phyloP scores from a whole-genome alignment of 73 alveolate genomes.

The Symbiodinium pilosum region DNA sequence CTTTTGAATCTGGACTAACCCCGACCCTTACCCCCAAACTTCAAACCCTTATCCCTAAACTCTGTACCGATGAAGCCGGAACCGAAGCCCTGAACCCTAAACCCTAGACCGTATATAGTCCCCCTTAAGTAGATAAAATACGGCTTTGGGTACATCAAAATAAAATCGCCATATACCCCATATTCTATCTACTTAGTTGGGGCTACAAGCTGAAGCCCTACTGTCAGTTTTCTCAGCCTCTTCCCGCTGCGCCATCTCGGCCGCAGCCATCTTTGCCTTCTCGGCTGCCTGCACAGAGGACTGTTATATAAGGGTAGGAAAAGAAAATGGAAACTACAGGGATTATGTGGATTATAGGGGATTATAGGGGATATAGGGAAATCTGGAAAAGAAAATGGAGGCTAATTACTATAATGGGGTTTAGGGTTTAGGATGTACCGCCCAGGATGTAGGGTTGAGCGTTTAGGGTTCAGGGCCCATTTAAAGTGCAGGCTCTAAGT shows the following conservation, averaged over 20 bases:
- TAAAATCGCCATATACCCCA: neutral
- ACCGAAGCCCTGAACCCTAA: neutral
- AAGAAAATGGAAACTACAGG: neutral
- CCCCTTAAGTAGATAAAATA: too few species aligned
- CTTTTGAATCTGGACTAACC: too few species aligned
- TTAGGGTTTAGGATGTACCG: too few species aligned
- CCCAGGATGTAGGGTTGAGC: too few species aligned
- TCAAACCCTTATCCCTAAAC: neutral
- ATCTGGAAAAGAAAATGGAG: too few species aligned
- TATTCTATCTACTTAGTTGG: neutral
- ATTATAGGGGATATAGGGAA: neutral
- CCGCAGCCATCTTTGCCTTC: conserved; percentile 81
- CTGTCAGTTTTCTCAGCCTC: neutral
- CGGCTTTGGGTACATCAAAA: too few species aligned
- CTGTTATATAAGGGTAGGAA: too few species aligned
- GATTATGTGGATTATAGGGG: neutral
- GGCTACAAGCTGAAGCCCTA: too few species aligned
- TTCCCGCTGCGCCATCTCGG: conserved; percentile 67
- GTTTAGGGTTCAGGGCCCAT: too few species aligned
- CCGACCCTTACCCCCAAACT: neutral
- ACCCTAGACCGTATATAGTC: neutral
- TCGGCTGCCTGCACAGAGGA: conserved; percentile 40
- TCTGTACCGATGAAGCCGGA: neutral
- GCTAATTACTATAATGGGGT: too few species aligned
- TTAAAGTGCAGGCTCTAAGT: too few species aligned